phyloP scores from a whole-genome alignment of 2,329 filamentous ascomycete genomes.

The Byssochlamys sp. region DNA sequence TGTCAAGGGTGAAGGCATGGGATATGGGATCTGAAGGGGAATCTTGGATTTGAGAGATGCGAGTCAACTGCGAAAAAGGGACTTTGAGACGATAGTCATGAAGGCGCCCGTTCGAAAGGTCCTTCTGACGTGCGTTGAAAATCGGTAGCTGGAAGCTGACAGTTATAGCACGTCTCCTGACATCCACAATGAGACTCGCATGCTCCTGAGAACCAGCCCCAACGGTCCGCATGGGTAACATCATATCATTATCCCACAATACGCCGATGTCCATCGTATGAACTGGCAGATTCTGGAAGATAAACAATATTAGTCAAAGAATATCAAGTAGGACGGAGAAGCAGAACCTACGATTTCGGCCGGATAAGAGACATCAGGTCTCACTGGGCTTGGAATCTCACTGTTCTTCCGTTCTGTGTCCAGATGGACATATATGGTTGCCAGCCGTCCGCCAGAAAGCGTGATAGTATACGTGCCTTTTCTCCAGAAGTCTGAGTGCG shows the following conservation, averaged over 20 bases:
- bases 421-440: slow-evolving; percentile 15
- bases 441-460: slow-evolving; percentile 14
- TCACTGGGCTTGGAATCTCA: slow-evolving; percentile 26
- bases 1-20: slow-evolving; percentile 32
- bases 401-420: slow-evolving; percentile 13
- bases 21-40: slow-evolving; percentile 10
- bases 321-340: background rate
- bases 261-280: slow-evolving; percentile 53
- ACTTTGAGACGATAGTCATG: slow-evolving; percentile 36
- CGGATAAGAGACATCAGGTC: slow-evolving; percentile 23
- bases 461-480: slow-evolving; percentile 17
- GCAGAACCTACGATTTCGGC: slow-evolving; percentile 24
- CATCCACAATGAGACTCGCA: slow-evolving; percentile 32
- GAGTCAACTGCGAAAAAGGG: slow-evolving; percentile 35
- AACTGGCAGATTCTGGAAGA: slow-evolving; percentile 34
- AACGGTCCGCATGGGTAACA: slow-evolving; percentile 51
- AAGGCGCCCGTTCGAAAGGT: slow-evolving; percentile 1
- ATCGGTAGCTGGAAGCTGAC: slow-evolving; percentile 36
- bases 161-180: slow-evolving; percentile 35
- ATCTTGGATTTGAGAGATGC: slow-evolving; percentile 26
- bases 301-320: background rate
- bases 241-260: slow-evolving; percentile 42
- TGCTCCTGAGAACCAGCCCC: slow-evolving; percentile 10
- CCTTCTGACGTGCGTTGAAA: slow-evolving; percentile 7
- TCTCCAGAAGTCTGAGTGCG: slow-evolving; percentile 44